phyloP scores from a whole-genome alignment of 768 basidiomycete species.

The Hysterangium stoloniferum region DNA sequence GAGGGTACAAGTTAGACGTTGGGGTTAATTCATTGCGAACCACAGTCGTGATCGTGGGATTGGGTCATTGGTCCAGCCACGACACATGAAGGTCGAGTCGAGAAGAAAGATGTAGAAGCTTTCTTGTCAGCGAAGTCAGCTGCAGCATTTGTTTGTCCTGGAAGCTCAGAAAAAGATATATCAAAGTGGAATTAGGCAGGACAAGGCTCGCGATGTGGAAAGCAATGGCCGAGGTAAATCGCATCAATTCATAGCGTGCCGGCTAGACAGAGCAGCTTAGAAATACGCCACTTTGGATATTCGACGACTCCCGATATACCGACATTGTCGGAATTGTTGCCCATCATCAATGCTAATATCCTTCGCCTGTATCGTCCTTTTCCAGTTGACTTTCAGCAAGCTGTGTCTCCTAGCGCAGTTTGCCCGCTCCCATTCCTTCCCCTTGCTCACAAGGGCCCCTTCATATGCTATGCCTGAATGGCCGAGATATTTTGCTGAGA shows the following conservation, averaged over 20 bases:
- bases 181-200: conserved; percentile 58
- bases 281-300: conserved; percentile 84
- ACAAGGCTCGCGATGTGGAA: conserved; percentile 85
- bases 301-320: conserved; percentile 73
- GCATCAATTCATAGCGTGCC: conserved; percentile 28
- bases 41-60: no score
- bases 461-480: no score
- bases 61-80: conserved; percentile 62
- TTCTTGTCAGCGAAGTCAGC: conserved; percentile 32
- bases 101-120: conserved; percentile 64
- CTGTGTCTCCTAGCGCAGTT: conserved; percentile 12
- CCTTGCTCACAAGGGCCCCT: no score
- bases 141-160: conserved; percentile 12
- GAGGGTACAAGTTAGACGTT: no score
- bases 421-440: conserved; percentile 59
- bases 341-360: conserved; percentile 59
- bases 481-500: no score
- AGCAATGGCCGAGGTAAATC: conserved; percentile 69
- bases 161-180: conserved; percentile 32
- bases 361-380: conserved; percentile 43
- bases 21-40: no score
- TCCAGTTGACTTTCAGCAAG: no score
- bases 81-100: conserved; percentile 67
- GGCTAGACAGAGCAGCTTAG: conserved; percentile 50
- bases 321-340: conserved; percentile 52